Conservation (phyloP, 2,329 filamentous ascomycete species). For the Aspergillus sp. region DNA sequence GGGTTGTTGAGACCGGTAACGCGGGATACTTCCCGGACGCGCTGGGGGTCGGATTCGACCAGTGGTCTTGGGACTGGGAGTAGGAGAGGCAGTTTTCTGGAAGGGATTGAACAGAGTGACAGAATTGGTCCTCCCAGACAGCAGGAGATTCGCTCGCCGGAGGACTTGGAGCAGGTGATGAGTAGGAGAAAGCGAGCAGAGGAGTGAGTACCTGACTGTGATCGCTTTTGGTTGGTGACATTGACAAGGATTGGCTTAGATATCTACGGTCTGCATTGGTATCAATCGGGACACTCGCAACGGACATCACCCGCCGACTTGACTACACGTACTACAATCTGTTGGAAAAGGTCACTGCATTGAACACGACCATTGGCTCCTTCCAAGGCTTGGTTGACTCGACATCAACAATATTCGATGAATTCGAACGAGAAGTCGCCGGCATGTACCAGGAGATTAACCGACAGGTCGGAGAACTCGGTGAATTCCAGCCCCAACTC, state of each 20-base stretch:
- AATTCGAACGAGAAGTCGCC: constrained; percentile 32
- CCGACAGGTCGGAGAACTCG: constrained; percentile 31
- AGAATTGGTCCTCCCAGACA: constrained; percentile 20
- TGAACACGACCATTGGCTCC: constrained; percentile 34
- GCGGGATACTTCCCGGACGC: constrained; percentile 25
- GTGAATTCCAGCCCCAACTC: constrained; percentile 33
- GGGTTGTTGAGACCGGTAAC: constrained; percentile 24
- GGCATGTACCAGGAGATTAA: constrained; percentile 31
- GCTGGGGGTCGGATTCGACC: constrained; percentile 29
- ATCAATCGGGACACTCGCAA: constrained; percentile 31
- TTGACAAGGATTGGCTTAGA: constrained; percentile 9
- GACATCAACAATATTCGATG: constrained; percentile 27
- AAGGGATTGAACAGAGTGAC: constrained; percentile 20
- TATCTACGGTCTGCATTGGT: constrained; percentile 29
- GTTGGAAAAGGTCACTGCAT: constrained; percentile 36
- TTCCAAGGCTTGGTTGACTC: constrained; percentile 37
- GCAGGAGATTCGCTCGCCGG: constrained; percentile 26
- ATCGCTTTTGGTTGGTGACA: too few species aligned
- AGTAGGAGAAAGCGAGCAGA: constrained; percentile 72
- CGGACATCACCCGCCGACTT: constrained; percentile 39
- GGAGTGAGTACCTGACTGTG: constrained; percentile 51
- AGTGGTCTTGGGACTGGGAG: constrained; percentile 16
- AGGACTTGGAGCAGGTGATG: constrained; percentile 29
- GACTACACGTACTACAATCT: constrained; percentile 45
- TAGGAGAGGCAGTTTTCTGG: constrained; percentile 23